Base-by-base conservation (phyloP, 495 filamentous ascomycete genomes). In the Aspergillus cristatus region DNA sequence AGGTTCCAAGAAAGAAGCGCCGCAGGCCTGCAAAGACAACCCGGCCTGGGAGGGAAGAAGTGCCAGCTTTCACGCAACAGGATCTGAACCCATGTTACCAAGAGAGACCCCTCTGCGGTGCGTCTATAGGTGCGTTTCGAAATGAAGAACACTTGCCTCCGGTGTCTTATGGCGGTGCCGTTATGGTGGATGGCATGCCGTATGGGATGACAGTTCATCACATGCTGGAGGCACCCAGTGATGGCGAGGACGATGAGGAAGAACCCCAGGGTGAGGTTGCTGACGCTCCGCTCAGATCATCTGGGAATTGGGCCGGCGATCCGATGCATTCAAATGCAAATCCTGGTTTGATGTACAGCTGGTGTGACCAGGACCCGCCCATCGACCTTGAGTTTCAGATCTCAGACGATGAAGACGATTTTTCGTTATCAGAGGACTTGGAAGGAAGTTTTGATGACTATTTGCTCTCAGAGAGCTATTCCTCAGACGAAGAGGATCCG, bases 171-270 rank as follows among this genome's bases (percentile, higher is more conserved):
- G 90, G 90, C 3, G 90, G 90, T 11, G 68, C 94, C 1, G 74
- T 97, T 28, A 62, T 91, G 6, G 78, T 95, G 6, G 86, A 96
- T 55, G 77, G 81, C 36, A 74, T 81, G 44, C 76, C 82, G 1
- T 91, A 85, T 52, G 90, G 89, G 6, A 86, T 96, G 81, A 94
- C 83, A 13, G 90, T 96, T 2, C 90, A 97, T 46, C 90, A 97
- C 54, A 85, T 97, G 78, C 71, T 97, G 1, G 90, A 97, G 46
- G 76, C 82, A 12, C 83, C 82, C 3, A 83, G 81, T 18, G 73
- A 79, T 12, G 74, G 76, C 28, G 72, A 79, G 31, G 59, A 32
- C 10, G 57, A 48, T 2, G 51, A 60, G n/a, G 34, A 55, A 22
- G 20, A 24, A 24, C 4, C 20, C 4, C 4, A 24, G 20, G 8